A percentile compares a stretch with the other conserved stretches of the same genome.
phyloP scores from a whole-genome alignment of 257 asterid genomes.

The Lantana camara region DNA sequence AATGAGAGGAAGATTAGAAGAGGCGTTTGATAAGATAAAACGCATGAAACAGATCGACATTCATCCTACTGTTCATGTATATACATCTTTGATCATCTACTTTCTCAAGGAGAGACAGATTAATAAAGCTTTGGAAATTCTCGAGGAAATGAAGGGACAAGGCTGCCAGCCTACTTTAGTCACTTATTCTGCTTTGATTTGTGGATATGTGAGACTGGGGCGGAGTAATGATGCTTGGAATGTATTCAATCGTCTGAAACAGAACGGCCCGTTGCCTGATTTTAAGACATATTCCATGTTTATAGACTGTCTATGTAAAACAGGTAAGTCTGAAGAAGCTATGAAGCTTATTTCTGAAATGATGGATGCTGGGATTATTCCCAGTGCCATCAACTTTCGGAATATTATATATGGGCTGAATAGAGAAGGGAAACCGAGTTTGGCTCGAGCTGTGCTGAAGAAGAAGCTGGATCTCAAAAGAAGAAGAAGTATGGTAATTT shows the following conservation, averaged over 20 bases:
- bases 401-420: conserved; percentile 66
- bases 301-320: conserved; percentile 62
- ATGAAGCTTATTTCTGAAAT: conserved; percentile 56
- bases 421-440: conserved; percentile 74
- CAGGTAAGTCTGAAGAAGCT: conserved; percentile 80
- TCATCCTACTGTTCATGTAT: conserved; percentile 73
- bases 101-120: conserved; percentile 56
- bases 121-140: conserved; percentile 50
- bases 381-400: conserved; percentile 72
- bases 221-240: conserved; percentile 57
- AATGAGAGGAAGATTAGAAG: conserved; percentile 51
- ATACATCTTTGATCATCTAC: conserved; percentile 66
- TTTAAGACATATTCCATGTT: conserved; percentile 82
- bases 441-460: conserved; percentile 52
- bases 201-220: conserved; percentile 75
- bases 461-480: conserved; percentile 63
- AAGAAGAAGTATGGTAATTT: conserved; percentile 45
- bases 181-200: conserved; percentile 69
- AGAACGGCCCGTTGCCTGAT: conserved; percentile 71
- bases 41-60: conserved; percentile 55
- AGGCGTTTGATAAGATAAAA: conserved; percentile 67
- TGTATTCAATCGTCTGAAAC: conserved; percentile 51
- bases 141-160: conserved; percentile 63
- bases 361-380: conserved; percentile 66
- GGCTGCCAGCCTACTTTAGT: conserved; percentile 68